phyloP scores from a whole-genome alignment of 179 eudicot species.

The Silene coronaria region DNA sequence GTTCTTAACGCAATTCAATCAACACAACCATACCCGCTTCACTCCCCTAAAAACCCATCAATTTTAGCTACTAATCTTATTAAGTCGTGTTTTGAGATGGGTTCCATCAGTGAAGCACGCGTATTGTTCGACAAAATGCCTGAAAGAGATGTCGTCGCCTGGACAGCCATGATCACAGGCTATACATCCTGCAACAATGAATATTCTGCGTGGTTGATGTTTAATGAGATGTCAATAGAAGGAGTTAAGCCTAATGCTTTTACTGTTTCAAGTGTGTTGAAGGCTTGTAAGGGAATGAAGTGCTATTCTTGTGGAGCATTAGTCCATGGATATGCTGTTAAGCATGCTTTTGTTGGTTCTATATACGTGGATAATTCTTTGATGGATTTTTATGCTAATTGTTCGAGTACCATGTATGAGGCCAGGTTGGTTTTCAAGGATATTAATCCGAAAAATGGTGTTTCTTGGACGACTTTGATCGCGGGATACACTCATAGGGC shows the following conservation, averaged over 20 bases:
- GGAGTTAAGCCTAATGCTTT: conserved; percentile 44
- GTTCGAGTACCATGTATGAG: conserved; percentile 43
- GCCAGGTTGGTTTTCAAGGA: conserved; percentile 44
- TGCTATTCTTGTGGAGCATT: conserved; percentile 36
- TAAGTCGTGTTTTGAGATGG: conserved; percentile 49
- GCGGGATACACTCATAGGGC: conserved; percentile 61
- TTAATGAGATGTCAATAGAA: conserved; percentile 48
- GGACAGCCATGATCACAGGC: conserved; percentile 72
- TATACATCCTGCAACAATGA: conserved; percentile 42
- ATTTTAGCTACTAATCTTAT: conserved; percentile 49
- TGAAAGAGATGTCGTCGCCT: conserved; percentile 61
- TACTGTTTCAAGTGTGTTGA: conserved; percentile 55
- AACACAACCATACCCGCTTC: conserved; percentile 33
- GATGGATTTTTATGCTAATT: conserved; percentile 62
- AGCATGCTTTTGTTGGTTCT: conserved; percentile 44
- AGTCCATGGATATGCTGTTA: conserved; percentile 52
- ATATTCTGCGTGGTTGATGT: conserved; percentile 42
- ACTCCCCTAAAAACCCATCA: conserved; percentile 34
- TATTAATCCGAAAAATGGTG: conserved; percentile 38
- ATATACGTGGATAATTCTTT: conserved; percentile 55
- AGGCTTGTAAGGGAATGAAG: conserved; percentile 59
- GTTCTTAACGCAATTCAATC: conserved; percentile 34
- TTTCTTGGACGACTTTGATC: conserved; percentile 68
- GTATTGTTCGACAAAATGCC: conserved; percentile 71
- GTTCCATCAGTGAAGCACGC: conserved; percentile 51